phyloP scores from a whole-genome alignment of 768 basidiomycete species.

The Neoboletus magnificus region DNA sequence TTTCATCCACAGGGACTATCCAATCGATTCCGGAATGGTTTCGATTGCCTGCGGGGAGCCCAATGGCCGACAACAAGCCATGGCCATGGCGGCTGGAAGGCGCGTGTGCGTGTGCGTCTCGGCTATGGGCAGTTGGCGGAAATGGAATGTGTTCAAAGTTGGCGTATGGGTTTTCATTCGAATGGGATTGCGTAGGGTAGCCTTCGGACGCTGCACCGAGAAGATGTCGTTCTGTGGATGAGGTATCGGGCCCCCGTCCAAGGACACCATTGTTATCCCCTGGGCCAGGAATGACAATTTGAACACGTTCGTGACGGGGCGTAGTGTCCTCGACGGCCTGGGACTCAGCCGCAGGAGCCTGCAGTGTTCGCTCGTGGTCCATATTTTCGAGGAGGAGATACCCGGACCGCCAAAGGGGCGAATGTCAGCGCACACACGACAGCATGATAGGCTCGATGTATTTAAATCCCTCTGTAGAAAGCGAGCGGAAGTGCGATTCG shows the following conservation, averaged over 20 bases:
- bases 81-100: slow-evolving; percentile 8
- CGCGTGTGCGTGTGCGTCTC: slow-evolving; percentile 15
- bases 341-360: not conserved
- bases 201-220: slow-evolving; percentile 8
- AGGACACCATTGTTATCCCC: not conserved
- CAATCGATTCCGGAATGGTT: slow-evolving; percentile 17
- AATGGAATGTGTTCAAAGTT: slow-evolving; percentile 5
- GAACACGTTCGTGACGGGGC: slow-evolving; percentile 3
- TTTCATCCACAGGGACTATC: slow-evolving; percentile 28
- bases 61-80: not conserved
- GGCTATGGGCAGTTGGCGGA: slow-evolving; percentile 9
- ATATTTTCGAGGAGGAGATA: slow-evolving; percentile 7
- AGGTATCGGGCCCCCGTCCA: not conserved
- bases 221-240: slow-evolving; percentile 9
- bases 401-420: not conserved
- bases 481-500: no score
- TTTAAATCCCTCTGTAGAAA: not conserved
- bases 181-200: not conserved
- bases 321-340: not conserved
- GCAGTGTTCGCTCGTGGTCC: slow-evolving; percentile 10
- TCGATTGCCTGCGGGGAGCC: not conserved
- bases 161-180: slow-evolving; percentile 1
- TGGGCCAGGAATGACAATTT: not conserved
- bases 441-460: slow-evolving; percentile 5
- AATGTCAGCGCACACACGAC: not conserved